phyloP scores from a whole-genome alignment of 306 rosid species.

The Amphicarpaea edgeworthii region DNA sequence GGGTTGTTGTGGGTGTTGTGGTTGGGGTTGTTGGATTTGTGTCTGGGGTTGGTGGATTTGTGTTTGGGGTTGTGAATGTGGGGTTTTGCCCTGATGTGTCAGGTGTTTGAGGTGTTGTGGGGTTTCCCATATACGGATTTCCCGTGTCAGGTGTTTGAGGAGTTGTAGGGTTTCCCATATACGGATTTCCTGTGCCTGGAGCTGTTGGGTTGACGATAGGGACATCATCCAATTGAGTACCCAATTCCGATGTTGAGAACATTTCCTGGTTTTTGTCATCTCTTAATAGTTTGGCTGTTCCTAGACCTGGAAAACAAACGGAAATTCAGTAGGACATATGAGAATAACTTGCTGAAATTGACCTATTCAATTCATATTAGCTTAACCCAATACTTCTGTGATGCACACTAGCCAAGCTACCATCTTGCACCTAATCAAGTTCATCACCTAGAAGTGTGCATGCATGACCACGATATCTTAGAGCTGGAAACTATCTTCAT shows the following conservation, averaged over 20 bases:
- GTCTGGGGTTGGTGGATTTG: slow-evolving; percentile 34
- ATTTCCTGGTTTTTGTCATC: slow-evolving; percentile 48
- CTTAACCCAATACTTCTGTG: background rate
- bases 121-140: slow-evolving; percentile 52
- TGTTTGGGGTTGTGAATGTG: slow-evolving; percentile 39
- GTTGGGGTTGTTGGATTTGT: slow-evolving; percentile 38
- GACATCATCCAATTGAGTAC: slow-evolving; percentile 56
- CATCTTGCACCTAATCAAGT: slow-evolving; percentile 11
- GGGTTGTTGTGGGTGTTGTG: slow-evolving; percentile 45
- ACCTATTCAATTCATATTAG: slow-evolving; percentile 22
- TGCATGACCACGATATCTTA: background rate
- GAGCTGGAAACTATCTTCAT: slow-evolving; percentile 16
- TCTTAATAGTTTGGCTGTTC: slow-evolving; percentile 45
- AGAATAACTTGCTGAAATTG: slow-evolving; percentile 22
- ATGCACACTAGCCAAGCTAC: slow-evolving; percentile 22
- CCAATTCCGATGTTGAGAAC: slow-evolving; percentile 54
- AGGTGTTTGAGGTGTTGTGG: slow-evolving; percentile 58
- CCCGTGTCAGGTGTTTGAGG: slow-evolving; percentile 56
- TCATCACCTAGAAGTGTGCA: background rate
- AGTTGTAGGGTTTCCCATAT: slow-evolving; percentile 41
- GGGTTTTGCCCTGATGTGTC: slow-evolving; percentile 49
- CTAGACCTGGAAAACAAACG: slow-evolving; percentile 65
- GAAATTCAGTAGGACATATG: slow-evolving; percentile 26
- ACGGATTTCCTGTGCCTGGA: slow-evolving; percentile 59
- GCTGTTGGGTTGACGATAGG: slow-evolving; percentile 75